These are phyloP conservation scores for Pichia kluyveri DNA, from an alignment of 805 yeast genomes.

Conservation along the genomic window DNA sequence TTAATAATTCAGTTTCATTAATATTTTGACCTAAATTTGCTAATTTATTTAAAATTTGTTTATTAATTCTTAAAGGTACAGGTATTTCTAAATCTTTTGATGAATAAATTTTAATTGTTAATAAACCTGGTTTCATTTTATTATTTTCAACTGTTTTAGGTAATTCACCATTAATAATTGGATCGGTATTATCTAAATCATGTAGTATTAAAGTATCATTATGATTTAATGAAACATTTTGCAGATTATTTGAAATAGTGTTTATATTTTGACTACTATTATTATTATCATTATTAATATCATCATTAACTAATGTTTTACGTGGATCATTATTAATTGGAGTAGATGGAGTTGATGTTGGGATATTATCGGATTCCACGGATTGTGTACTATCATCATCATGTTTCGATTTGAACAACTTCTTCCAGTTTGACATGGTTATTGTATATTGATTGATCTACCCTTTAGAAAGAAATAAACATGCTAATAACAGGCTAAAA, in stretches of 20 bases:
- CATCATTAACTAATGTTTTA: slow-evolving; percentile 3
- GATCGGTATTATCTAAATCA: slow-evolving; percentile 25
- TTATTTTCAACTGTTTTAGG: not conserved
- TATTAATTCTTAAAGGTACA: slow-evolving; percentile 55
- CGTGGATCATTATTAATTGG: not conserved
- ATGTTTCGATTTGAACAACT: slow-evolving; percentile 18
- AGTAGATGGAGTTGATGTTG: slow-evolving; percentile 12
- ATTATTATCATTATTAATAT: not conserved
- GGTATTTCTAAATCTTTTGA: slow-evolving; percentile 66
- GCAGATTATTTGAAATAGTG: too few species aligned
- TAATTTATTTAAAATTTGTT: slow-evolving; percentile 53
- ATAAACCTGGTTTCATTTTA: slow-evolving; percentile 49
- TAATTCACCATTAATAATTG: slow-evolving; percentile 21
- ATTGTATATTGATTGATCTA: not conserved
- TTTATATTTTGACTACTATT: too few species aligned
- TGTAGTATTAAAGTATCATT: too few species aligned
- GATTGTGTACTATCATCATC: not conserved
- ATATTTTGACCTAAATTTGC: slow-evolving; percentile 45
- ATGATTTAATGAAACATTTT: too few species aligned
- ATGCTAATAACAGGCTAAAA: too few species aligned
- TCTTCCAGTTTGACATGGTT: slow-evolving; percentile 26
- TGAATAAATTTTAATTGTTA: slow-evolving; percentile 69
- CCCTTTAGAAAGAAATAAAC: not conserved
- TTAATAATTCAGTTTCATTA: slow-evolving; percentile 23
- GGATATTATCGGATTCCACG: not conserved